Conservation (phyloP, 345 rosid species). For the Eucalyptus viminalis region DNA sequence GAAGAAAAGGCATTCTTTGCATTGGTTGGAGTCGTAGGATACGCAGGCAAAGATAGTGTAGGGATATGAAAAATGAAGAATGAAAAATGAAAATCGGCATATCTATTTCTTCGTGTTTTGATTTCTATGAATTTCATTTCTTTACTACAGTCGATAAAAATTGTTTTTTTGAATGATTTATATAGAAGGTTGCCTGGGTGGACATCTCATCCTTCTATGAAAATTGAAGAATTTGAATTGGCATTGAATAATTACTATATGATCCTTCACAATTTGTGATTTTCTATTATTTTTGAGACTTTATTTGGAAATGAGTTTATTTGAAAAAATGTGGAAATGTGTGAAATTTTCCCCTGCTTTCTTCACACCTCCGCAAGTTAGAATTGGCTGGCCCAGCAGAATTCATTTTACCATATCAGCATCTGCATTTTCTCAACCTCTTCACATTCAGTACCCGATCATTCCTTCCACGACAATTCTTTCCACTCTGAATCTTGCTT, state of each 20-base stretch:
- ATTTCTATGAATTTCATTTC: neutral
- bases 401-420: too few relatives aligned
- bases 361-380: neutral
- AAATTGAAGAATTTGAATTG: neutral
- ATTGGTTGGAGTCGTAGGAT: neutral
- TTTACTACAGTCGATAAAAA: rapidly evolving
- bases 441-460: neutral
- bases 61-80: neutral
- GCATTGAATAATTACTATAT: rapidly evolving
- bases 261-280: neutral
- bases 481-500: neutral
- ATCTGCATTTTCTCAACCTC: rapidly evolving
- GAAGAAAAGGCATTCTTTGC: neutral
- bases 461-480: neutral
- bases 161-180: neutral
- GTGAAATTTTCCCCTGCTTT: neutral
- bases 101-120: neutral
- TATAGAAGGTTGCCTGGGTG: neutral
- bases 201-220: neutral
- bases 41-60: neutral
- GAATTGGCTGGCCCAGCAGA: neutral
- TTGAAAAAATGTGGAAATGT: too few relatives aligned
- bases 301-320: neutral
- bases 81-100: neutral
- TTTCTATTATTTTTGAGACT: too few relatives aligned